Base-by-base conservation (phyloP, 2,329 filamentous ascomycete species). In the Stagonosporopsis tanaceti region DNA sequence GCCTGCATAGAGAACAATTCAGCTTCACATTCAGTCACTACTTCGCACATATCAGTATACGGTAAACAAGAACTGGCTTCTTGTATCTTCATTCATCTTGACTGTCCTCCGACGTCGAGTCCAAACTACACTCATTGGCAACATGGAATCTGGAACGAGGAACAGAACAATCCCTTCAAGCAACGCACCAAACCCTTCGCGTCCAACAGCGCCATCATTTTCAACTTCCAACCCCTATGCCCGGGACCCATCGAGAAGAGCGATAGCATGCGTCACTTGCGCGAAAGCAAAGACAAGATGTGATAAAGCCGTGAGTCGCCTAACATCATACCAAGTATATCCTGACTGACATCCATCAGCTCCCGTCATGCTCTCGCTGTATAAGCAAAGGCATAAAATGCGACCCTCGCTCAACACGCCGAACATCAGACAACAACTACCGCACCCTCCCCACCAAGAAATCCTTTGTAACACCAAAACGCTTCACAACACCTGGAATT, bases 211-310 rank as follows among this genome's bases (percentile, higher is more conserved):
- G n/a, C 4, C 47, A 30, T 37, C 30, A 5, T 24, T n/a, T n/a
- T 38, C 44, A 15, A 1, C 54, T 12, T 12, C 50, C 8, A 72
- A 71, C 39, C 71, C 69, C 1, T 75, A 75, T 48, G 62, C 69
- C 17, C 69, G 68, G 46, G 72, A 70, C 52, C 61, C 73, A 6
- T 65, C 71, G 41, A 64, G 72, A 57, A 65, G 74, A 67, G 69
- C 73, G n/a, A 76, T 76, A 50, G 72, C 74, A 47, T 76, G 74
- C 62, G 74, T 74, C 4, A 73, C 73, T 54, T 76, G 74, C 57
- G 74, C 74, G 25, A 76, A 75, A 60, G 74, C 74, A 42, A 76
- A 76, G 60, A 75, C 74, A 8, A 73, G 75, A 61, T 76, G 74
- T 53, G 72, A 76, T 51, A 76, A 75, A 64, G 66, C 65, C 55